Evolutionary conservation across 495 filamentous ascomycete species (phyloP).

Genomic region (Penicillium canariense): DNA sequence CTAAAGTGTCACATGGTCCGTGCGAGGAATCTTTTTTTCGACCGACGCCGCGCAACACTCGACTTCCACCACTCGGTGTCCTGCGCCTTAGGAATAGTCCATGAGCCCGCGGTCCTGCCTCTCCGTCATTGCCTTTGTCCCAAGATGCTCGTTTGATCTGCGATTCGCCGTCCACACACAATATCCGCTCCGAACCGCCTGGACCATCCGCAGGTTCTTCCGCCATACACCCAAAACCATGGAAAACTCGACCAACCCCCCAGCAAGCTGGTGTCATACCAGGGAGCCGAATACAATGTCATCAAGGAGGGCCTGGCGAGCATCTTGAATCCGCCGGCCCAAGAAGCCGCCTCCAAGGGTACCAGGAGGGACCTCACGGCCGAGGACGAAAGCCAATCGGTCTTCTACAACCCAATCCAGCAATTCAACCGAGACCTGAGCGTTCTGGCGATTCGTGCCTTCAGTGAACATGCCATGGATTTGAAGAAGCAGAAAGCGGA

Average conservation of each 20-base stretch:
- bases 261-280: constrained; percentile 29
- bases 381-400: constrained; percentile 63
- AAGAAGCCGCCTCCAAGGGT: constrained; percentile 46
- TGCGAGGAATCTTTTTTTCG: constrained; percentile 23
- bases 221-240: constrained; percentile 16
- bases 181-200: background rate
- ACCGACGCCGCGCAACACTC: constrained; percentile 5
- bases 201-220: constrained; percentile 1
- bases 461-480: constrained; percentile 64
- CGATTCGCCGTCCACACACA: background rate
- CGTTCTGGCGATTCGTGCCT: constrained; percentile 83
- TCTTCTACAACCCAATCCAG: constrained; percentile 98
- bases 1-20: constrained; percentile 19
- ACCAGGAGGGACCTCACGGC: constrained; percentile 41
- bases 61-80: constrained; percentile 1
- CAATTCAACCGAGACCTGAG: constrained; percentile 97
- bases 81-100: background rate
- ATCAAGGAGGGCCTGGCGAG: constrained; percentile 68
- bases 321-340: constrained; percentile 57
- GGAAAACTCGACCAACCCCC: constrained; percentile 15
- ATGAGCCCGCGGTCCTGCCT: constrained; percentile 14
- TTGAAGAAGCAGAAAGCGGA: constrained; percentile 35
- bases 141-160: constrained; percentile 16
- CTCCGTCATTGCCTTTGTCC: background rate
- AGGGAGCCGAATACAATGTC: constrained; percentile 57